Evolutionary conservation across 352 stramenopile genomes (phyloP).

Genomic region (Phytophthora fragariaefolia): DNA sequence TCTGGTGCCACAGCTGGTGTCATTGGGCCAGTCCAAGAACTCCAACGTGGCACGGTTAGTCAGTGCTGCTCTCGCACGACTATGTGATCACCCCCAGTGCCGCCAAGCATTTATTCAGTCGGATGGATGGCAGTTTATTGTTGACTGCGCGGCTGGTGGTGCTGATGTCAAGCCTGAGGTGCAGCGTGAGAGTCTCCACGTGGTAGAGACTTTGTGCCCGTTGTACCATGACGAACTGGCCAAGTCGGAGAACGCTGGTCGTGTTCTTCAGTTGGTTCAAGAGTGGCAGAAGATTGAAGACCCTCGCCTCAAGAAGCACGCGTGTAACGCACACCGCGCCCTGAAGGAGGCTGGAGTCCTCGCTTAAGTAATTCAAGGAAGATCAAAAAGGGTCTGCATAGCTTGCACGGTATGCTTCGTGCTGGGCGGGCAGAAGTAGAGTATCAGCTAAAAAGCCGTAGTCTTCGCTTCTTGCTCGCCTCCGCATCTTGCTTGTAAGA

Average conservation of each 20-base stretch:
- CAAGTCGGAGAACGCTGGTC: slow-evolving; percentile 60
- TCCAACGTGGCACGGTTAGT: slow-evolving; percentile 66
- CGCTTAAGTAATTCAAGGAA: slow-evolving; percentile 52
- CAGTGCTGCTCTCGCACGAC: slow-evolving; percentile 71
- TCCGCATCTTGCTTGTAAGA: slow-evolving; percentile 53
- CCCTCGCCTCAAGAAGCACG: slow-evolving; percentile 86
- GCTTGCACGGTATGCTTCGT: slow-evolving; percentile 10
- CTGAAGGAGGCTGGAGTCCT: slow-evolving; percentile 82
- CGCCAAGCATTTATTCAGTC: slow-evolving; percentile 84
- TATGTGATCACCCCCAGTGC: slow-evolving; percentile 87
- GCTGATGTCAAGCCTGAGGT: slow-evolving; percentile 69
- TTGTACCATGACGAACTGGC: slow-evolving; percentile 84
- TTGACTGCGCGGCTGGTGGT: slow-evolving; percentile 73
- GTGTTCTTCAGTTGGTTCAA: slow-evolving; percentile 73
- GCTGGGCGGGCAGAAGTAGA: slow-evolving; percentile 19
- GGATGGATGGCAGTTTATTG: slow-evolving; percentile 86
- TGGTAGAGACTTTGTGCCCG: slow-evolving; percentile 86
- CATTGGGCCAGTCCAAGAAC: slow-evolving; percentile 70
- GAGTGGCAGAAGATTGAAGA: slow-evolving; percentile 87
- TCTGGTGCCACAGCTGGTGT: slow-evolving; percentile 75
- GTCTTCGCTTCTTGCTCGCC: slow-evolving; percentile 15
- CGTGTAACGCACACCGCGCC: slow-evolving; percentile 78
- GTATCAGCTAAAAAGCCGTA: slow-evolving; percentile 9
- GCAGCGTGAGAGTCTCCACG: slow-evolving; percentile 86
- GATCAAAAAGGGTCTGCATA: slow-evolving; percentile 14